These are phyloP conservation scores for Neofusicoccum laricinum DNA, from an alignment of 2,329 filamentous ascomycete species.

Conservation along the genomic window DNA sequence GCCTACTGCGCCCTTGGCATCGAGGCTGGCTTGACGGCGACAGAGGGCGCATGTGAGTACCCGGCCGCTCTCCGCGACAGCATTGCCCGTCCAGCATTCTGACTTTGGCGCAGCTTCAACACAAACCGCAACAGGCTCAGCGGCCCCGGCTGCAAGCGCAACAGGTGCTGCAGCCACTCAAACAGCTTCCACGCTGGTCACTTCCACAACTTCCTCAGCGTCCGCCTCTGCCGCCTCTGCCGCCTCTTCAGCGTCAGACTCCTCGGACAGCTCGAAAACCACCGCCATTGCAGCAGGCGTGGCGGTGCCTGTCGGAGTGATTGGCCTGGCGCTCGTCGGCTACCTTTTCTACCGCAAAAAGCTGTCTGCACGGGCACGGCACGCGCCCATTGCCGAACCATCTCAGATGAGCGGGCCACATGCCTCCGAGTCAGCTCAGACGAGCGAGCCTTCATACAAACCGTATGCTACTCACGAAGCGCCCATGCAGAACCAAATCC, in stretches of 20 bases:
- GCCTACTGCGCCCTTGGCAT: constrained; percentile 1
- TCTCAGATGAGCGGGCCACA: background rate
- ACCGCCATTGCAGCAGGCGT: background rate
- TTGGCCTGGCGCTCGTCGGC: background rate
- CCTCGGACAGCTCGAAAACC: background rate
- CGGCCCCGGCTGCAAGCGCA: too few species aligned
- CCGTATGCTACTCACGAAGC: background rate
- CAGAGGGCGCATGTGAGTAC: background rate
- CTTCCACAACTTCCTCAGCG: background rate
- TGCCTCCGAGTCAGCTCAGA: background rate
- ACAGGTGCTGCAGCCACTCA: background rate
- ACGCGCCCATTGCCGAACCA: too few species aligned
- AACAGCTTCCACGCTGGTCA: background rate
- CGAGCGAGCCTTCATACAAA: background rate
- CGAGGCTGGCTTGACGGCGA: background rate
- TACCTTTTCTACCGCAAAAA: constrained; percentile 4
- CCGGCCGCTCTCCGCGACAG: background rate
- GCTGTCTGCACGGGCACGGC: background rate
- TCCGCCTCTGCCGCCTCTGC: background rate
- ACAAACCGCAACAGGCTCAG: too few species aligned
- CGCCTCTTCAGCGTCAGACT: background rate
- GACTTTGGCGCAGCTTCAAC: background rate
- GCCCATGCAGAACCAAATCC: background rate
- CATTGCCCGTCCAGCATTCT: too few species aligned
- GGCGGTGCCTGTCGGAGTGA: background rate